Evolutionary conservation across 306 rosid species (phyloP).

Genomic region (Hippophae gyantsensis): DNA sequence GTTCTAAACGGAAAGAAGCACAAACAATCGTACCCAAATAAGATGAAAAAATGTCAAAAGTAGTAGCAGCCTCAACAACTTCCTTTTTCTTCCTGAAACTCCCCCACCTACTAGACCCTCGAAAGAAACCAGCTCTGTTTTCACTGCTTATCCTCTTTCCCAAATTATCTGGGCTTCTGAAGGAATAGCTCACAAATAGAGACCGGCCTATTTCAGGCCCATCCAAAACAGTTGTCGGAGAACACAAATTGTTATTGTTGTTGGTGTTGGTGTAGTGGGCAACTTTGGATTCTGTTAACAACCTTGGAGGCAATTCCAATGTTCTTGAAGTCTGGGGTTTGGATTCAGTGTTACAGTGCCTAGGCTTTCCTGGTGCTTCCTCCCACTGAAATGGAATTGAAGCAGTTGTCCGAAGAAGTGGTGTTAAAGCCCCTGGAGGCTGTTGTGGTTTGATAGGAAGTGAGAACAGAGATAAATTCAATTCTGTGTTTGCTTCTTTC

Average conservation of each 20-base stretch:
- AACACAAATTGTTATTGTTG: slow-evolving; percentile 18
- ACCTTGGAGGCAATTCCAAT: slow-evolving; percentile 81
- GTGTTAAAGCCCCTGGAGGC: slow-evolving; percentile 27
- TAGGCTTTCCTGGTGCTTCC: slow-evolving; percentile 89
- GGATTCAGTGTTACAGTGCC: slow-evolving; percentile 22
- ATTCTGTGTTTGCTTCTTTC: slow-evolving; percentile 10
- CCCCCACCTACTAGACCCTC: slow-evolving; percentile 62
- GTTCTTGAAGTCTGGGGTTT: slow-evolving; percentile 29
- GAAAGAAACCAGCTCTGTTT: slow-evolving; percentile 21
- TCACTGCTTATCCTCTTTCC: background rate
- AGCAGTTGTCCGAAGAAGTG: slow-evolving; percentile 36
- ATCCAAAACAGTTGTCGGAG: slow-evolving; percentile 64
- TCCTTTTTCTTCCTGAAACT: slow-evolving; percentile 47
- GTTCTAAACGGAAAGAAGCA: background rate
- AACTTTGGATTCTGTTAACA: slow-evolving; percentile 31
- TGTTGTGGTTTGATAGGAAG: slow-evolving; percentile 27
- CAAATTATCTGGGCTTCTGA: slow-evolving; percentile 27
- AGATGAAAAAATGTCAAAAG: slow-evolving; percentile 36
- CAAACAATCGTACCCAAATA: background rate
- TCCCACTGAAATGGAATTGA: slow-evolving; percentile 90
- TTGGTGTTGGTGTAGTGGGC: background rate
- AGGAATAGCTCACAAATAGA: slow-evolving; percentile 42
- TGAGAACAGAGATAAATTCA: slow-evolving; percentile 39
- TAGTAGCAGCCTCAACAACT: slow-evolving; percentile 15
- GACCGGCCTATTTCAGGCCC: slow-evolving; percentile 66